Percentiles rank a stretch among this genome's conserved stretches.
Conservation (phyloP, 2,329 filamentous ascomycete species). For the Epichloe scottii region DNA sequence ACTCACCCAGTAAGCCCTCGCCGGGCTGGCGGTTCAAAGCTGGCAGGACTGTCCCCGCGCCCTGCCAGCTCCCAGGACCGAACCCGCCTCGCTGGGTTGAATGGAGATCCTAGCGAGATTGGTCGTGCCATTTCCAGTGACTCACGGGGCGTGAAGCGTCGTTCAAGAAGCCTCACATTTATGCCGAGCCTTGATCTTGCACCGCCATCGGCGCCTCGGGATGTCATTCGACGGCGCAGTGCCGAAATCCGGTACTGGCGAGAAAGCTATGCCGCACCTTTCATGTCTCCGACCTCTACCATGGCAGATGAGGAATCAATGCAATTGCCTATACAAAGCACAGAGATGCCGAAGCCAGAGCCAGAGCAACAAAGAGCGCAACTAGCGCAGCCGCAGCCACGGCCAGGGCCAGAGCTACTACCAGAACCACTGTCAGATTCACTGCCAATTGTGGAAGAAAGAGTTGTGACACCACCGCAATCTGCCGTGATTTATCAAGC, state of each 20-base stretch:
- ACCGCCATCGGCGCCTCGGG: conserved; percentile 8
- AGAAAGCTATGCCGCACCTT: conserved; percentile 42
- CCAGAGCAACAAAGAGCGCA: conserved; percentile 9
- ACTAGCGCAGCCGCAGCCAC: conserved; percentile 11
- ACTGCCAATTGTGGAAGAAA: neutral
- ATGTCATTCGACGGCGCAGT: conserved; percentile 37
- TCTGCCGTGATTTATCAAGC: neutral
- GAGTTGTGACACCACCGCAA: neutral
- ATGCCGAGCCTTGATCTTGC: conserved; percentile 28
- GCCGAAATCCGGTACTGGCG: conserved; percentile 55
- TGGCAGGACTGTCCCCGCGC: conserved; percentile 45
- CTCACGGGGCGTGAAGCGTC: conserved; percentile 33
- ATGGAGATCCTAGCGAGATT: conserved; percentile 40
- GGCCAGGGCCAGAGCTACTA: conserved; percentile 20
- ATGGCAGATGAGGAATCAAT: conserved; percentile 21
- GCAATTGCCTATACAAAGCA: conserved; percentile 18
- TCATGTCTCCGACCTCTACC: conserved; percentile 40
- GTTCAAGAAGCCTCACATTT: conserved; percentile 48
- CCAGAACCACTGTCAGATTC: conserved; percentile 1
- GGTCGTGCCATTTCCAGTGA: conserved; percentile 51
- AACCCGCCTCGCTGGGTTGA: conserved; percentile 23
- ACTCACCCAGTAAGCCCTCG: conserved; percentile 14
- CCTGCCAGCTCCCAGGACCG: conserved; percentile 48
- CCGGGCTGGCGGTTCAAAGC: conserved; percentile 25
- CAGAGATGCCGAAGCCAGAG: conserved; percentile 9